A percentile compares a stretch with the other conserved stretches of the same genome.
Conservation (phyloP, 2,329 filamentous ascomycete species). For the Colletotrichum falcatum region DNA sequence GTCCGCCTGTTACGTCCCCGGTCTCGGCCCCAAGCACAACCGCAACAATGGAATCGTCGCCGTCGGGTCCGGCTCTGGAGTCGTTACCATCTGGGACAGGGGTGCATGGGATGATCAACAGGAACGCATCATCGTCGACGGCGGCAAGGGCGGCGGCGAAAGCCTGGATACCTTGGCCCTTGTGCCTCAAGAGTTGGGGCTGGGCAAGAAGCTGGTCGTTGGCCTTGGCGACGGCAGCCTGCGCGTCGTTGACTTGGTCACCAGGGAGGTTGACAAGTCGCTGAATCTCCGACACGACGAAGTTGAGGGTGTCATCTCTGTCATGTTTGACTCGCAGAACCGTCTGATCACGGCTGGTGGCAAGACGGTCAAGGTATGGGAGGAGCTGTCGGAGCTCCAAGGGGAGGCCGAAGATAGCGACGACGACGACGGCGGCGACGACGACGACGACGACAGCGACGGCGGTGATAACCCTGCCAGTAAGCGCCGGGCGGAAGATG, state of each 20-base stretch:
- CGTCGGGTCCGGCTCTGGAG: conserved; percentile 80
- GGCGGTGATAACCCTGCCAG: conserved; percentile 58
- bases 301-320: conserved; percentile 82
- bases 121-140: conserved; percentile 84
- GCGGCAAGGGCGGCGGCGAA: conserved; percentile 73
- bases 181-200: conserved; percentile 76
- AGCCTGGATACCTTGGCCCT: conserved; percentile 83
- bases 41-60: conserved; percentile 80
- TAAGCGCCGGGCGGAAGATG: conserved; percentile 61
- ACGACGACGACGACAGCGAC: conserved; percentile 46
- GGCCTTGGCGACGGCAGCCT: conserved; percentile 86
- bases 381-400: conserved; percentile 75
- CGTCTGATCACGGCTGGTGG: conserved; percentile 93
- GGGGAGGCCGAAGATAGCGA: conserved; percentile 63
- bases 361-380: conserved; percentile 89
- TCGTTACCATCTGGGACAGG: conserved; percentile 93
- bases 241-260: conserved; percentile 79
- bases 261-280: conserved; percentile 77
- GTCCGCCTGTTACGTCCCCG: conserved; percentile 82
- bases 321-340: conserved; percentile 87
- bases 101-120: conserved; percentile 97
- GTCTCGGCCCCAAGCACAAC: conserved; percentile 75
- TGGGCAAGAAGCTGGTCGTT: conserved; percentile 80
- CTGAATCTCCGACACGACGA: conserved; percentile 80
- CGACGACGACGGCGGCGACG: conserved; percentile 54